Percentiles rank a stretch among this genome's conserved stretches.
These are phyloP conservation scores for Thuja plicata DNA, from an alignment of 83 land plant genomes.

Conservation along the genomic window DNA sequence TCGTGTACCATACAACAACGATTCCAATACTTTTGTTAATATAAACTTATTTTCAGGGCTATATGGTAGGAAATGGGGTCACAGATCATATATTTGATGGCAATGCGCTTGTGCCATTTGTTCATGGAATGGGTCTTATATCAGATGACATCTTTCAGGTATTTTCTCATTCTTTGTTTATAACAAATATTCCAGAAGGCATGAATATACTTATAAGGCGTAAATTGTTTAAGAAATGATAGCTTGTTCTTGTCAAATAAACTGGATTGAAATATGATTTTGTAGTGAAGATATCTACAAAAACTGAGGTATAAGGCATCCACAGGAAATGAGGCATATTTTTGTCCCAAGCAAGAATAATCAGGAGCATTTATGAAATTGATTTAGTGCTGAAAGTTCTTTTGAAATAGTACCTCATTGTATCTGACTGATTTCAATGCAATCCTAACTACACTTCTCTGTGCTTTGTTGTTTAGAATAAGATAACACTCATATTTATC, in stretches of 20 bases:
- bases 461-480: too few species aligned
- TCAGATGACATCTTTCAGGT: conserved; percentile 74
- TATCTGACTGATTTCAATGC: too few species aligned
- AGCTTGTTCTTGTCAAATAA: not conserved
- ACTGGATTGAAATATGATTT: not conserved
- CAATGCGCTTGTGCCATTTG: conserved; percentile 93
- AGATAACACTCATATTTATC: too few species aligned
- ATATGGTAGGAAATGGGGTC: conserved; percentile 91
- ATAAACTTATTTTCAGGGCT: conserved; percentile 58
- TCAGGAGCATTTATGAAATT: too few species aligned
- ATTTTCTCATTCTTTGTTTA: not conserved
- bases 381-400: too few species aligned
- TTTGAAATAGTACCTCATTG: too few species aligned
- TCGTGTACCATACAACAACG: too few species aligned
- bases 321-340: not conserved
- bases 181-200: not conserved
- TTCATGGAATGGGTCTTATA: conserved; percentile 93
- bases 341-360: not conserved
- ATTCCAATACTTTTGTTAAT: not conserved
- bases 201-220: not conserved
- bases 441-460: too few species aligned
- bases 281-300: not conserved
- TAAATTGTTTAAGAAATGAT: too few species aligned
- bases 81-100: conserved; percentile 79
- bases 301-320: not conserved